A percentile compares a stretch with the other conserved stretches of the same genome.
These are phyloP conservation scores for Solanum aculeatissimum DNA, from an alignment of 305 asterid species.

Conservation along the genomic window DNA sequence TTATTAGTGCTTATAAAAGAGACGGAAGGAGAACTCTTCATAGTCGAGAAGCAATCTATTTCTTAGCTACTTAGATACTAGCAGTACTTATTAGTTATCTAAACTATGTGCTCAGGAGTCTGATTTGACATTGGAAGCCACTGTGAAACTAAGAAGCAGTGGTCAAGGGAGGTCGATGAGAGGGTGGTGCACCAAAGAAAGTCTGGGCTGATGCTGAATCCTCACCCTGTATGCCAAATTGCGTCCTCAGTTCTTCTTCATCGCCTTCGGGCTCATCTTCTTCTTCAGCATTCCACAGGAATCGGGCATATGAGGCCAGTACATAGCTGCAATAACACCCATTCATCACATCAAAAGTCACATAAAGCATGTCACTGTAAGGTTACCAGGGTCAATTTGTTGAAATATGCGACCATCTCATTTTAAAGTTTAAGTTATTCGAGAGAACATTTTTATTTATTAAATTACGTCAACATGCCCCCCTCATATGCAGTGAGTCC, in stretches of 20 bases:
- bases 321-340: conserved; percentile 33
- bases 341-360: neutral
- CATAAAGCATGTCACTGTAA: neutral
- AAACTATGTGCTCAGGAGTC: neutral
- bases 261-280: conserved; percentile 31
- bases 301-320: conserved; percentile 73
- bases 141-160: conserved; percentile 40
- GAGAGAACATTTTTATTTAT: neutral
- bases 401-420: neutral
- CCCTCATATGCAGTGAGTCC: neutral
- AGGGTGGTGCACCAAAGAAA: conserved; percentile 20
- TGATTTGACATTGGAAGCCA: neutral
- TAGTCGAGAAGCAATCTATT: neutral
- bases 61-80: neutral
- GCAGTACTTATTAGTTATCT: neutral
- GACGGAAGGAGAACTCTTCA: neutral
- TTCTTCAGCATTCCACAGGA: conserved; percentile 70
- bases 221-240: conserved; percentile 3
- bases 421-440: neutral
- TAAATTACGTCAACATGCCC: neutral
- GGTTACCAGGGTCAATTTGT: neutral
- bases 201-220: conserved; percentile 10
- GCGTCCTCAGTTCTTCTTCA: conserved; percentile 17
- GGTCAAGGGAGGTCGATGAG: conserved; percentile 42
- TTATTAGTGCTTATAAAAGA: neutral